phyloP scores from a whole-genome alignment of 805 yeast genomes.

The Ogataea parapolymorpha region DNA sequence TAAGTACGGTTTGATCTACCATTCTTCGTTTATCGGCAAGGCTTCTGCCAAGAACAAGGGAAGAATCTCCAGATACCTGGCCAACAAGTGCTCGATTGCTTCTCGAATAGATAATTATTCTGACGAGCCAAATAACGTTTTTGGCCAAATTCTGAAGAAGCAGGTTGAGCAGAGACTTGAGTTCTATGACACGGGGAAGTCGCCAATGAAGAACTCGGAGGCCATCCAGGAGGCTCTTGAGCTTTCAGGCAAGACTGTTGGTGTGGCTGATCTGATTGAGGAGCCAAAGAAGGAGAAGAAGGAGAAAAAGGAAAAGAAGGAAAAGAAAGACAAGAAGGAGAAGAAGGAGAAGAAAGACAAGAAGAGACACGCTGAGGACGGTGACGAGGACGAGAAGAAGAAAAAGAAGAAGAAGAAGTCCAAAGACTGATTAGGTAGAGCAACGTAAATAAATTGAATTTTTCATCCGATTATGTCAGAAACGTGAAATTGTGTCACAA shows the following conservation, averaged over 20 bases:
- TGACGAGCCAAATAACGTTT: constrained; percentile 86
- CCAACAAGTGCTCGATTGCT: constrained; percentile 98
- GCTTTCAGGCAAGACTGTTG: constrained; percentile 40
- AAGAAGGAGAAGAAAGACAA: constrained; percentile 36
- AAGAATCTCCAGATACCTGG: constrained; percentile 96
- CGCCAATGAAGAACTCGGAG: constrained; percentile 94
- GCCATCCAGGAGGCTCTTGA: constrained; percentile 92
- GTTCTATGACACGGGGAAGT: constrained; percentile 93
- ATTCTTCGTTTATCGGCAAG: constrained; percentile 89
- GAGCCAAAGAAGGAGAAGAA: constrained; percentile 36
- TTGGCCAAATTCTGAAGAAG: constrained; percentile 86
- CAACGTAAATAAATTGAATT: constrained; percentile 5
- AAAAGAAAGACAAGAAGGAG: constrained; percentile 33
- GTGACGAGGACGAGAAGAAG: constrained; percentile 13
- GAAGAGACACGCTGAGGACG: constrained; percentile 19
- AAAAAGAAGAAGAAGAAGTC: constrained; percentile 29
- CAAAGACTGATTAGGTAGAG: constrained; percentile 20
- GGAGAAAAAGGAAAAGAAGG: constrained; percentile 36
- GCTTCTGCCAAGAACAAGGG: constrained; percentile 98
- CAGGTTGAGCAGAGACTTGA: constrained; percentile 97
- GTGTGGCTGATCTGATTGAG: constrained; percentile 29
- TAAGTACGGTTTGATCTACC: constrained; percentile 92
- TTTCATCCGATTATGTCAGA: constrained; percentile 4
- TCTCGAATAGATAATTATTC: constrained; percentile 97
- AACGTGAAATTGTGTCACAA: constrained; percentile 1